A percentile compares a stretch with the other conserved stretches of the same genome.
phyloP scores from a whole-genome alignment of 352 stramenopile species.

The Globisporangium nodosum region DNA sequence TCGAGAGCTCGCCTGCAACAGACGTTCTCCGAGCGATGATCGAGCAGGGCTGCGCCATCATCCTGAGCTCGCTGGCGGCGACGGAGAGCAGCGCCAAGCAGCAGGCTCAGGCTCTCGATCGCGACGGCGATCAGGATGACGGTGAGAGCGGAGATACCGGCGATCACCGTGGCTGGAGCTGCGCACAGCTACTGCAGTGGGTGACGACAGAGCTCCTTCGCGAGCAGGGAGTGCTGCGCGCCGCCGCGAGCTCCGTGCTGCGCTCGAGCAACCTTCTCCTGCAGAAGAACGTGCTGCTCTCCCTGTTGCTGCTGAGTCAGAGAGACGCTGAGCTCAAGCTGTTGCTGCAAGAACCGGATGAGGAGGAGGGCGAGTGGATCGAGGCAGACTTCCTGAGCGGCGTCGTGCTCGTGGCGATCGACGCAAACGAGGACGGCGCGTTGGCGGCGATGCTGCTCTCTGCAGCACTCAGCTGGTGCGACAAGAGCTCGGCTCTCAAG shows the following conservation, averaged over 20 bases:
- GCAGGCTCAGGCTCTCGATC: background rate
- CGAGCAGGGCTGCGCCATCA: constrained; percentile 9
- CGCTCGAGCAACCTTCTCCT: constrained; percentile 13
- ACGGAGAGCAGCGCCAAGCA: too few relatives aligned
- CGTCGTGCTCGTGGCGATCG: constrained; percentile 6
- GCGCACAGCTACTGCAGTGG: constrained; percentile 3
- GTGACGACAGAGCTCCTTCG: background rate
- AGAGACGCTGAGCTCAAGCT: background rate
- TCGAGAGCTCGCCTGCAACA: background rate
- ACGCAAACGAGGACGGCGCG: constrained; percentile 3
- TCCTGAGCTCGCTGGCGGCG: background rate
- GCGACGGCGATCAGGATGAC: background rate
- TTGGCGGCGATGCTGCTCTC: constrained; percentile 5
- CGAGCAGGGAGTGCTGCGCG: constrained; percentile 1
- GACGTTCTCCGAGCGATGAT: constrained; percentile 11
- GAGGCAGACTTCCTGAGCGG: constrained; percentile 2
- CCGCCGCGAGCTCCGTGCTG: constrained; percentile 1
- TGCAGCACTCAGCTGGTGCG: constrained; percentile 8
- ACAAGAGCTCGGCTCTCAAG: constrained; percentile 8
- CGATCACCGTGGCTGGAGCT: background rate
- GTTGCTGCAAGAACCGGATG: background rate
- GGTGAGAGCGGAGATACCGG: background rate
- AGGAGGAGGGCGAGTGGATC: background rate
- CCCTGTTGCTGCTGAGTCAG: constrained; percentile 3
- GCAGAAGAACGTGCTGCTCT: constrained; percentile 12